Base-by-base conservation (phyloP, 1,284 basidiomycete species). In the Chalciporus sp. region DNA sequence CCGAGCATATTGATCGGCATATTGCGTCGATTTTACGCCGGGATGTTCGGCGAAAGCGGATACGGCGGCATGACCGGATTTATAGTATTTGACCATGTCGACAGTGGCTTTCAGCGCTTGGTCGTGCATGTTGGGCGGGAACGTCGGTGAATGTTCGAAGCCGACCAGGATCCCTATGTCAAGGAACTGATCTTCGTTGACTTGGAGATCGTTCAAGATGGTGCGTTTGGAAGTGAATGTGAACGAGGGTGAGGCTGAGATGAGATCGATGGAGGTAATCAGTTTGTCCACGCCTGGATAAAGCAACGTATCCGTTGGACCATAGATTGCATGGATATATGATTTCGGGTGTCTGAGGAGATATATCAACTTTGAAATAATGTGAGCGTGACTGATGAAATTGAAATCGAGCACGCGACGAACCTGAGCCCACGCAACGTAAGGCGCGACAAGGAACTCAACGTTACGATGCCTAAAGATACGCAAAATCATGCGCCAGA, bases 401-500 rank as follows among this genome's bases (percentile, higher is more conserved):
- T 82, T 48, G 37, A 55, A 37, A 56, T 47, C 35, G 28, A 40
- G 45, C 29, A 52, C 14, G 10, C 23, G 23, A 72, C 74, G 64
- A 72, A 95, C 94, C 82, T 98, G 96, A 42, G 95, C 92, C 82
- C 91, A 92, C 41, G 94, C 88, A 47, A 94, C 79, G 73, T 99
- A 99, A 9, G 96, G 96, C 37, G 97, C 95, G 58, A 98, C 86
- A 44, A 99, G 81, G 70, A 95, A 98, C 75, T 99, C 96, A 59
- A 98, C 94, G 65, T 94, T 93, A 42, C 96, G 81, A 74, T 98
- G 93, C 70, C 94, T 87, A 74, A 99, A 97, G 57, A 96, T 90
- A 53, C 95, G 82, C 61, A 98, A 78, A 16, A 98, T 88, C 75
- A 92, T 85, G 64, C 95, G 86, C 84, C 97, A 92, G 20, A 98